phyloP scores from a whole-genome alignment of 2,329 filamentous ascomycete genomes.

The Eutypella sp. region DNA sequence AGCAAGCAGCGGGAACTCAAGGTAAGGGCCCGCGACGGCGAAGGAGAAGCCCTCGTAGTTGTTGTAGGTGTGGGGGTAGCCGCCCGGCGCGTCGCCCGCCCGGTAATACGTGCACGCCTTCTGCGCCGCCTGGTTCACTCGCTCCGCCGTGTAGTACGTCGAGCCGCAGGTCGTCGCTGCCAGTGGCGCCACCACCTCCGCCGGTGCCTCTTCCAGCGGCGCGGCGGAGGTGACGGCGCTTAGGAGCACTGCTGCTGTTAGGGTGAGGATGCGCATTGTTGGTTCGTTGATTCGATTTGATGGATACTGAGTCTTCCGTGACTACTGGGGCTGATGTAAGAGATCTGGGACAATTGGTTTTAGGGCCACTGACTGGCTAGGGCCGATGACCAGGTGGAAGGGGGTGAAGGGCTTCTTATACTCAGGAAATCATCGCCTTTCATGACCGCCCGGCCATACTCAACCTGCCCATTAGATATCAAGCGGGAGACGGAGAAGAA shows the following conservation, averaged over 20 bases:
- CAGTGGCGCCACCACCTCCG: slow-evolving; percentile 27
- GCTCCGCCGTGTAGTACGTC: slow-evolving; percentile 43
- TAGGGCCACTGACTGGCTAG: slow-evolving; percentile 1
- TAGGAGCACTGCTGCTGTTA: slow-evolving; percentile 12
- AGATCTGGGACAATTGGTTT: too few species aligned
- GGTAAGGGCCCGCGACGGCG: slow-evolving; percentile 50
- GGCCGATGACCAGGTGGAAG: not conserved
- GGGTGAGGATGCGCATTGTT: too few species aligned
- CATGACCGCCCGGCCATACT: not conserved
- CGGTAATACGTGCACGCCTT: slow-evolving; percentile 48
- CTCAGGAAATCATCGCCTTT: not conserved
- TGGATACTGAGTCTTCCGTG: too few species aligned
- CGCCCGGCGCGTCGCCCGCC: slow-evolving; percentile 43
- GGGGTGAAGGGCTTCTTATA: not conserved
- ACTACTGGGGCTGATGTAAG: too few species aligned
- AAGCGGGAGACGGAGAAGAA: too few species aligned
- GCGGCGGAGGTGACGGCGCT: slow-evolving; percentile 17
- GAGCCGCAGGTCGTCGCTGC: slow-evolving; percentile 49
- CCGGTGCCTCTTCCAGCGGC: slow-evolving; percentile 13
- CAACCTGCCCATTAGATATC: not conserved
- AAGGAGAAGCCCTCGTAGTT: slow-evolving; percentile 61
- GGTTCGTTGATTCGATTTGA: too few species aligned
- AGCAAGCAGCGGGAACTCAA: slow-evolving; percentile 57
- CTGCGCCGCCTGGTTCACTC: slow-evolving; percentile 44
- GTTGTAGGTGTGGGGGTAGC: slow-evolving; percentile 56